Evolutionary conservation across 192 early-diverging fungal species (phyloP).

Genomic region (Bifiguratus adelaidae): DNA sequence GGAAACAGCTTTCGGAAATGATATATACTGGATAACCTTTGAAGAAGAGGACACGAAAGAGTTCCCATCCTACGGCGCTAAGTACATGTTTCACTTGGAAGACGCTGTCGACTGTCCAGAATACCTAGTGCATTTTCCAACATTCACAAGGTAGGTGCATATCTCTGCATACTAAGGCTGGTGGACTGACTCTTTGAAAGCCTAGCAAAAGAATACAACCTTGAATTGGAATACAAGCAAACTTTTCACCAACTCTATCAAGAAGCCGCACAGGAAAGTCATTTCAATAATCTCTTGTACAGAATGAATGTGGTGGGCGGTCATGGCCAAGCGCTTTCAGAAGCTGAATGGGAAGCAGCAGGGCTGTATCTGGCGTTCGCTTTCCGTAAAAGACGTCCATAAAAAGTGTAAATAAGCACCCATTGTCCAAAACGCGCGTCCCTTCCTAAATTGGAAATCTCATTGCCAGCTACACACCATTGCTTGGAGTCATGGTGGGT

Average conservation of each 20-base stretch:
- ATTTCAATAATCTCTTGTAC: constrained; percentile 52
- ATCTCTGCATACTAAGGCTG: background rate
- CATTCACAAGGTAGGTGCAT: constrained; percentile 50
- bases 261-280: constrained; percentile 37
- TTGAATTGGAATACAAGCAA: constrained; percentile 63
- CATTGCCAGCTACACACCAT: no score
- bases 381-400: no score
- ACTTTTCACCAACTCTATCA: constrained; percentile 79
- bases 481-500: no score
- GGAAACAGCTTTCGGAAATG: constrained; percentile 66
- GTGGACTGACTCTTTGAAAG: constrained; percentile 20
- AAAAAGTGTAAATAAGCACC: no score
- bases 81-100: constrained; percentile 84
- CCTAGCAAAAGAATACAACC: constrained; percentile 71
- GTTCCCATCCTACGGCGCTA: constrained; percentile 63
- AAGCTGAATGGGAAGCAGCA: constrained; percentile 90
- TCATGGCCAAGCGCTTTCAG: constrained; percentile 45
- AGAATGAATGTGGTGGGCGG: constrained; percentile 78
- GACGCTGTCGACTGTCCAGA: constrained; percentile 98
- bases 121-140: constrained; percentile 82
- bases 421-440: no score
- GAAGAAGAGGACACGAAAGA: constrained; percentile 37
- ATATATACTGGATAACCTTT: constrained; percentile 81
- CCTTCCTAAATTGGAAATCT: background rate
- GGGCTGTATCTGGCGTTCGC: constrained; percentile 47